Conservation (phyloP, 2,329 filamentous ascomycete species). For the Penicillium hesseltinei region DNA sequence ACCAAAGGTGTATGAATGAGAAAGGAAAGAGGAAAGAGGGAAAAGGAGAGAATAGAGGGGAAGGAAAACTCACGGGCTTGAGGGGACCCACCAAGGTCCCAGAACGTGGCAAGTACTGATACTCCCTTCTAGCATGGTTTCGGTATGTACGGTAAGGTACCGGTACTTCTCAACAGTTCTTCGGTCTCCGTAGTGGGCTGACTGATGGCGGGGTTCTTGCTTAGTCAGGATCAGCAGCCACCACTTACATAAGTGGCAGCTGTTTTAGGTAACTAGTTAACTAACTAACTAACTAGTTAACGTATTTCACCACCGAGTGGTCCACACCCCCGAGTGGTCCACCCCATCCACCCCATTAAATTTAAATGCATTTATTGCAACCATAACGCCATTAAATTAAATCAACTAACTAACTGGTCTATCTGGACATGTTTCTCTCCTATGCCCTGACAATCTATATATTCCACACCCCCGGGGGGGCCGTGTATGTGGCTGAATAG, state of each 20-base stretch:
- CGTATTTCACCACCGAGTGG: no score
- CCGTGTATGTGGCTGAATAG: no score
- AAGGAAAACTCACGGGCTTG: constrained; percentile 20
- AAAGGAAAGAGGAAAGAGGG: constrained; percentile 10
- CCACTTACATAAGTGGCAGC: not conserved
- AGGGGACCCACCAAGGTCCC: constrained; percentile 2
- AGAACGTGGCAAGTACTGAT: constrained; percentile 4
- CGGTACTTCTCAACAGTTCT: constrained; percentile 10
- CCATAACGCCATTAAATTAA: not conserved
- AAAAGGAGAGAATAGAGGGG: constrained; percentile 17
- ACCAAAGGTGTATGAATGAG: constrained; percentile 13
- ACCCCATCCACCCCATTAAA: no score
- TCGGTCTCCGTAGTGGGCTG: constrained; percentile 8
- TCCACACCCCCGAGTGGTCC: no score
- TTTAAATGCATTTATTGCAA: not conserved
- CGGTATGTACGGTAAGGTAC: constrained; percentile 3
- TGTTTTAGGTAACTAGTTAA: no score
- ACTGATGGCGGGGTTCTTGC: constrained; percentile 14
- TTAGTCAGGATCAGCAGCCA: not conserved
- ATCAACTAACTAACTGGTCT: no score
- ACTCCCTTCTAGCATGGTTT: not conserved
- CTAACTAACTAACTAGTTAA: no score
- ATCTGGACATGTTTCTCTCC: no score
- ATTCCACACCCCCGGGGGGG: no score
- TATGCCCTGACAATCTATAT: no score